These are phyloP conservation scores for Cladobotryum protrusum DNA, from an alignment of 2,329 filamentous ascomycete genomes.

Conservation along the genomic window DNA sequence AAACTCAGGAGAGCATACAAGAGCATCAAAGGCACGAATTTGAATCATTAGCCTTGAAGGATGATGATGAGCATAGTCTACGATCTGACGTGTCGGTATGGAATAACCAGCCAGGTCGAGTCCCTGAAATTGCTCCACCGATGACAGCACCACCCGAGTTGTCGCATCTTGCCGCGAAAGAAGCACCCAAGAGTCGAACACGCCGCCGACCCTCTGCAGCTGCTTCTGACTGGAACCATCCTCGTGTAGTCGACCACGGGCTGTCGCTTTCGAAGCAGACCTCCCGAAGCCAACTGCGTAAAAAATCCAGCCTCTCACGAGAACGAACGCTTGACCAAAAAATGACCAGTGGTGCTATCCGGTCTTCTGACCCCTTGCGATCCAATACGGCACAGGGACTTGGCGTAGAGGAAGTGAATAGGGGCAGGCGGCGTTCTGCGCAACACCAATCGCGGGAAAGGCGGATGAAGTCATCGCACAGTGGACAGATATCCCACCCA, in stretches of 20 bases:
- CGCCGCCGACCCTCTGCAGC: slow-evolving; percentile 1
- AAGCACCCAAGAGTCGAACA: not conserved
- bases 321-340: slow-evolving; percentile 1
- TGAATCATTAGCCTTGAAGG: not conserved
- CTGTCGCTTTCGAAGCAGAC: slow-evolving; percentile 5
- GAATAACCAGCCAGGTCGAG: slow-evolving; percentile 15
- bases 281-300: slow-evolving; percentile 5
- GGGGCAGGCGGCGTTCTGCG: slow-evolving; percentile 9
- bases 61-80: slow-evolving; percentile 14
- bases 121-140: slow-evolving; percentile 6
- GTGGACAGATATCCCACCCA: slow-evolving; percentile 5
- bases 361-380: not conserved
- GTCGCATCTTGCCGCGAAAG: not conserved
- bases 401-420: slow-evolving; percentile 2
- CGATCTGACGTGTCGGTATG: slow-evolving; percentile 18
- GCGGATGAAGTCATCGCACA: slow-evolving; percentile 5
- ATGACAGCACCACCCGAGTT: slow-evolving; percentile 8
- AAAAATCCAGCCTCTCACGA: not conserved
- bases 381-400: not conserved
- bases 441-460: slow-evolving; percentile 3
- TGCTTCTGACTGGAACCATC: slow-evolving; percentile 2
- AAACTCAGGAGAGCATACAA: not conserved
- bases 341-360: slow-evolving; percentile 4
- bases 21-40: not conserved
- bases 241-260: not conserved